Percentiles rank a stretch among this genome's conserved stretches.
Conservation (phyloP, 352 stramenopile species). For the Elongisporangium undulatum region DNA sequence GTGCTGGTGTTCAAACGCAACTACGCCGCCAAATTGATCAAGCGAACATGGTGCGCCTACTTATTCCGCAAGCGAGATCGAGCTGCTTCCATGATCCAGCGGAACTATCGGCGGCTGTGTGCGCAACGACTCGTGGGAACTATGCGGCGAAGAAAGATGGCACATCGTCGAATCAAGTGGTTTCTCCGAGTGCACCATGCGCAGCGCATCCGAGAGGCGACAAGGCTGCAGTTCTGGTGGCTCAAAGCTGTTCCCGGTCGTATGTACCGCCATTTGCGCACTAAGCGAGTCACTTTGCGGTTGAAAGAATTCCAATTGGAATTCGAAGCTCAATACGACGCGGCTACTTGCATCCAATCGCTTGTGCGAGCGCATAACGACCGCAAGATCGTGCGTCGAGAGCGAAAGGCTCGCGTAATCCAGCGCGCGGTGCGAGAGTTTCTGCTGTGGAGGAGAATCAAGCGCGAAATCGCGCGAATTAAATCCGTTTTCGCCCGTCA, state of each 20-base stretch:
- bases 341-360: conserved; percentile 47
- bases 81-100: conserved; percentile 42
- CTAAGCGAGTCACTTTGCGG: conserved; percentile 10
- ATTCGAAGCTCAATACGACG: conserved; percentile 21
- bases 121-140: conserved; percentile 20
- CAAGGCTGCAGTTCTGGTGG: conserved; percentile 71
- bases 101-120: conserved; percentile 29
- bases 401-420: conserved; percentile 43
- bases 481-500: conserved; percentile 19
- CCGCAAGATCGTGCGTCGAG: conserved; percentile 22
- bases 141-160: conserved; percentile 32
- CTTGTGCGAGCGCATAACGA: conserved; percentile 41
- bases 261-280: conserved; percentile 39
- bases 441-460: conserved; percentile 32
- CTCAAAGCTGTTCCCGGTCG: conserved; percentile 41
- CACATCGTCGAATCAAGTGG: conserved; percentile 76
- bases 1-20: conserved; percentile 40
- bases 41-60: conserved; percentile 30
- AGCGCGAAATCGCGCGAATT: conserved; percentile 29
- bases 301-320: conserved; percentile 6
- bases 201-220: conserved; percentile 28
- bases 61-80: conserved; percentile 13
- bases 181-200: conserved; percentile 60
- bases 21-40: conserved; percentile 40
- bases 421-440: conserved; percentile 34